These are phyloP conservation scores for Saitozyma sp. DNA, from an alignment of 768 basidiomycete species.

Conservation along the genomic window DNA sequence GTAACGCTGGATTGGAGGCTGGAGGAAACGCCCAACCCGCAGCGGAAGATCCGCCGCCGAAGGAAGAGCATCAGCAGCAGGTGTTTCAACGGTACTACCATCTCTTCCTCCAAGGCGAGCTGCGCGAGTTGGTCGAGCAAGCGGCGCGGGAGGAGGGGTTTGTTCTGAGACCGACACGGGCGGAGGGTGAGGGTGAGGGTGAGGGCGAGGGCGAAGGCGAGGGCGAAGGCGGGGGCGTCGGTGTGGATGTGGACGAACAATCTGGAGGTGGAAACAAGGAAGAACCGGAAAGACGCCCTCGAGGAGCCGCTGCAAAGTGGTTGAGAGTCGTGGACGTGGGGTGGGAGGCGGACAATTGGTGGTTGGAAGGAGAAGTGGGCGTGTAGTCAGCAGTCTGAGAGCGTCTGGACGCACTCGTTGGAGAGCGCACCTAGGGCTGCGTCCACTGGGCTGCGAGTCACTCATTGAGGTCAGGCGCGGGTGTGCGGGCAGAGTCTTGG, in stretches of 20 bases:
- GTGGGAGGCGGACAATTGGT: constrained; percentile 53
- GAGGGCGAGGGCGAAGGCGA: background rate
- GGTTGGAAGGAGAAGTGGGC: constrained; percentile 50
- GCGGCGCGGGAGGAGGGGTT: constrained; percentile 60
- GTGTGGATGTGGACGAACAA: background rate
- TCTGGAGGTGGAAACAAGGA: background rate
- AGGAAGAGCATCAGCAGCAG: constrained; percentile 33
- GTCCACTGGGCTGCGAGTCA: too few species aligned
- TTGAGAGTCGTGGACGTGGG: constrained; percentile 40
- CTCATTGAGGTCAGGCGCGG: too few species aligned
- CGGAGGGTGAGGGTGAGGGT: background rate
- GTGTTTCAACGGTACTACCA: constrained; percentile 92
- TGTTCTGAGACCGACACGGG: constrained; percentile 8
- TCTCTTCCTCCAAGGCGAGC: constrained; percentile 83
- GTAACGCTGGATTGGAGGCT: background rate
- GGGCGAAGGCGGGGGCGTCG: background rate
- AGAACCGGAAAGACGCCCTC: too few species aligned
- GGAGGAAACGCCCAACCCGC: background rate
- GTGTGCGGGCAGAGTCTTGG: too few species aligned
- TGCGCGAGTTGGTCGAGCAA: constrained; percentile 62
- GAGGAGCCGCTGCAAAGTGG: constrained; percentile 26
- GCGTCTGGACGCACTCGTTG: too few species aligned
- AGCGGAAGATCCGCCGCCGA: constrained; percentile 3
- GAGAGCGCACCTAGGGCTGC: too few species aligned
- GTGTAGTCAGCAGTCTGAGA: background rate